These are phyloP conservation scores for Talaromyces sp. DNA, from an alignment of 2,329 filamentous ascomycete genomes.

Conservation along the genomic window DNA sequence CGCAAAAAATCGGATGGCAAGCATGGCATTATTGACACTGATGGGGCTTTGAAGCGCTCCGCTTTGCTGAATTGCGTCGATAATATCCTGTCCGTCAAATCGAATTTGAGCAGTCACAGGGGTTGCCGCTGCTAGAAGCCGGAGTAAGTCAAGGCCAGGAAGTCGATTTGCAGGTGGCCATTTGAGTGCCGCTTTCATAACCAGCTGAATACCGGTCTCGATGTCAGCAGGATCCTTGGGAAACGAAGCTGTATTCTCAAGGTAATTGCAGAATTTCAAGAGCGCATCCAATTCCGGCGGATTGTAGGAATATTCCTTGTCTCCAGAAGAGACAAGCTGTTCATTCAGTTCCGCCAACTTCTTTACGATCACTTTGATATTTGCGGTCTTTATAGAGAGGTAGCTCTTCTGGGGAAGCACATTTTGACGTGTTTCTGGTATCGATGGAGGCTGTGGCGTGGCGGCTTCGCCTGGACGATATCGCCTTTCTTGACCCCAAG, in stretches of 20 bases:
- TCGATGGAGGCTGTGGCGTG: slow-evolving; percentile 22
- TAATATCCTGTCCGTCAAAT: slow-evolving; percentile 53
- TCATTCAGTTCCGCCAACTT: slow-evolving; percentile 72
- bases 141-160: slow-evolving; percentile 79
- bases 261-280: slow-evolving; percentile 56
- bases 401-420: slow-evolving; percentile 76
- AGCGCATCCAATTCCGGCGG: slow-evolving; percentile 66
- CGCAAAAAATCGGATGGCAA: slow-evolving; percentile 73
- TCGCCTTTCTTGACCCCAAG: slow-evolving; percentile 72
- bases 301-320: slow-evolving; percentile 71
- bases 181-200: slow-evolving; percentile 67
- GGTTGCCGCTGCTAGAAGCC: slow-evolving; percentile 69
- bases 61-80: slow-evolving; percentile 57
- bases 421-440: slow-evolving; percentile 46
- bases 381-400: slow-evolving; percentile 71
- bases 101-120: slow-evolving; percentile 63
- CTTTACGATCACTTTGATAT: slow-evolving; percentile 66
- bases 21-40: slow-evolving; percentile 79
- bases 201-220: slow-evolving; percentile 56
- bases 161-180: slow-evolving; percentile 82
- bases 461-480: slow-evolving; percentile 70
- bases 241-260: slow-evolving; percentile 50
- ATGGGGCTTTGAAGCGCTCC: slow-evolving; percentile 59
- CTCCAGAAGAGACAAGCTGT: slow-evolving; percentile 64
- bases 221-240: slow-evolving; percentile 47